Evolutionary conservation across 441 rosid genomes (phyloP), one percentile per base, ranked within the genome.

Genomic region (Gossypium aridum): DNA sequence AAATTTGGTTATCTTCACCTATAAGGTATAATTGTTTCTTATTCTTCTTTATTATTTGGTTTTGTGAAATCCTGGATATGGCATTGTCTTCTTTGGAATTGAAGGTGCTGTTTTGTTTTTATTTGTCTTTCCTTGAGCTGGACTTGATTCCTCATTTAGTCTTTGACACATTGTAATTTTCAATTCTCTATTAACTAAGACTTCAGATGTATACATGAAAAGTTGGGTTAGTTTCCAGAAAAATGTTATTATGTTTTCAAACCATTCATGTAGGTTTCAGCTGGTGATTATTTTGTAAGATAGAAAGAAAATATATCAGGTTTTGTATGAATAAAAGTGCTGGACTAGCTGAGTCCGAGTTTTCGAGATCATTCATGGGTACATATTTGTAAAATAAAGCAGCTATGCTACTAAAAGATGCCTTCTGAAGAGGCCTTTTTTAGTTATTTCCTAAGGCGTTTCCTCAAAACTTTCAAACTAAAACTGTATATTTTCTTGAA

Each of bases 1-100:
- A 91, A 71, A 84, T 91, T 72, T 89, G 96, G 91, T 74, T 89
- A 17, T 90, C 93, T 71, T 90, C 96, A 4, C 96, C 96, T 4
- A 78, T 82, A 75, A 90, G 93, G 91, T 89, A 81, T 64, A 25
- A 23, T 49, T 65, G 12, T 51, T 23, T 43, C 22, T 20, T 61
- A 10, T 55, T 43, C 49, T 14, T 17, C 57, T 54, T 55, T 26
- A 25, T 47, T 16, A 5, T 62, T 47, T 12, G 28, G 59, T 73
- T 16, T 23, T 49, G 70, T 2, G 13, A 37, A 62, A n/a, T 73
- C 39, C 8, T 45, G 13, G 10, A 43, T 72, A 14, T 72, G 17
- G 25, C 39, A 61, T 43, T 45, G 16, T 59, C 17, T n/a, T 73
- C 37, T 47, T 25, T 54, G 49, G 6, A 31, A 70, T 28, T 54